Evolutionary conservation across 805 yeast species (phyloP).

Genomic region (Lipomyces mesembrius): DNA sequence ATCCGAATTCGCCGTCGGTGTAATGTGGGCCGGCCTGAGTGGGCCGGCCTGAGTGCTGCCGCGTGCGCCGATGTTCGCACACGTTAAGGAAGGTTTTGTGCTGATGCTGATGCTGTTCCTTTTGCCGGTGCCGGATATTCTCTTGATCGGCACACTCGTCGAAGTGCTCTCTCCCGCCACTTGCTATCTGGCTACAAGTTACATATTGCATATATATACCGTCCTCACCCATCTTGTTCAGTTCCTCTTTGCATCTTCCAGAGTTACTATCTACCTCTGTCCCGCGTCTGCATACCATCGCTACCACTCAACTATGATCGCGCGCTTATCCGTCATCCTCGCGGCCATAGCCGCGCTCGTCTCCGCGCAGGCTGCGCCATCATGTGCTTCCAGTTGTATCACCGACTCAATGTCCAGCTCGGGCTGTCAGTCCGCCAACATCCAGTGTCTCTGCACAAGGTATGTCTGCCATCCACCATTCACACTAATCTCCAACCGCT

Average conservation of each 20-base stretch:
- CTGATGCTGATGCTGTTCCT: too few species aligned
- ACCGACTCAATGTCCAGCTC: conserved; percentile 26
- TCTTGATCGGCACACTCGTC: too few species aligned
- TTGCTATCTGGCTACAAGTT: neutral
- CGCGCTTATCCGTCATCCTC: conserved; percentile 6
- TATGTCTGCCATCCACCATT: neutral
- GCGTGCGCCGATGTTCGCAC: too few species aligned
- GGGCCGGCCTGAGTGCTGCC: too few species aligned
- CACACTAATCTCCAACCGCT: neutral
- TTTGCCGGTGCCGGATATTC: too few species aligned
- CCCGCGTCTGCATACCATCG: neutral
- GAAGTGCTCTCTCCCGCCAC: neutral
- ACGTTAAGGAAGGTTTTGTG: too few species aligned
- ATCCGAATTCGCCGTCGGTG: too few species aligned
- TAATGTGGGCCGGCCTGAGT: too few species aligned
- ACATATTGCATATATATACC: neutral
- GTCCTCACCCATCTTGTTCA: neutral
- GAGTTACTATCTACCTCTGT: neutral
- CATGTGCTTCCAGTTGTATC: conserved; percentile 33
- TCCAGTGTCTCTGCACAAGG: conserved; percentile 30
- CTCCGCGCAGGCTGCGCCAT: conserved; percentile 26
- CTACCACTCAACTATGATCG: neutral
- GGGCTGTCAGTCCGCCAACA: conserved; percentile 29
- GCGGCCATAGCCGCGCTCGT: conserved; percentile 9
- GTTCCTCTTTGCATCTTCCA: neutral